Evolutionary conservation across 208 protist species (phyloP).

Genomic region (Acanthamoeba castellanii): DNA sequence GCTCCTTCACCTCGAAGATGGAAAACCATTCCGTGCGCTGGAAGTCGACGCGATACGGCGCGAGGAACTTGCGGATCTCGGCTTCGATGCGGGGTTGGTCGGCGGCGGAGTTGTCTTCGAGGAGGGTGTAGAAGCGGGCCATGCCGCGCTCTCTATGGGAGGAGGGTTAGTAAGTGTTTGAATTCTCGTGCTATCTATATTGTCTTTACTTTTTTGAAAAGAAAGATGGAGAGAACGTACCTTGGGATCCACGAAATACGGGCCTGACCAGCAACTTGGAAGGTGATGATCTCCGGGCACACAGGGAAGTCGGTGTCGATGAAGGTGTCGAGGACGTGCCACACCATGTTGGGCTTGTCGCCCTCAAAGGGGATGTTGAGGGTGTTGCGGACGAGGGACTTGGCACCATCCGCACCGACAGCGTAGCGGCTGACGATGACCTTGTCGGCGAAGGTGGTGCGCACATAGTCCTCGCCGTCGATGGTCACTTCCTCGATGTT

Average conservation of each 20-base stretch:
- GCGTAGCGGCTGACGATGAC: conserved; percentile 4
- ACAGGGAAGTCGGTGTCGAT: conserved; percentile 69
- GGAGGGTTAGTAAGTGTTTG: neutral
- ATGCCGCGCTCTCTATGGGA: conserved; percentile 57
- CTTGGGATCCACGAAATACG: conserved; percentile 60
- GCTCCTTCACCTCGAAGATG: conserved; percentile 50
- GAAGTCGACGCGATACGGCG: conserved; percentile 61
- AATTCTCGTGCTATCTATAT: neutral
- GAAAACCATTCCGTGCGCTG: conserved; percentile 46
- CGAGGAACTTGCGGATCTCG: conserved; percentile 61
- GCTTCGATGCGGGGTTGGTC: conserved; percentile 17
- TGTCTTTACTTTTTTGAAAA: neutral
- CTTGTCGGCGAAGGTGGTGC: neutral
- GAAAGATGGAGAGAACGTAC: conserved; percentile 40
- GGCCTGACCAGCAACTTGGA: conserved; percentile 42
- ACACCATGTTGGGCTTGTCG: conserved; percentile 52
- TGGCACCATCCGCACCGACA: conserved; percentile 9
- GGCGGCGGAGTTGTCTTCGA: conserved; percentile 39
- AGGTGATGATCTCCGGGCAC: conserved; percentile 70
- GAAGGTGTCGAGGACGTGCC: conserved; percentile 53
- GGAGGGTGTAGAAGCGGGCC: conserved; percentile 52
- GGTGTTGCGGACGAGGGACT: conserved; percentile 18
- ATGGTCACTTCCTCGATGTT: conserved; percentile 31
- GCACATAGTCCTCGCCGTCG: neutral
- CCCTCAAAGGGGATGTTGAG: conserved; percentile 64